phyloP scores from a whole-genome alignment of 23 red algal species.

The Gracilaria domingensis region DNA sequence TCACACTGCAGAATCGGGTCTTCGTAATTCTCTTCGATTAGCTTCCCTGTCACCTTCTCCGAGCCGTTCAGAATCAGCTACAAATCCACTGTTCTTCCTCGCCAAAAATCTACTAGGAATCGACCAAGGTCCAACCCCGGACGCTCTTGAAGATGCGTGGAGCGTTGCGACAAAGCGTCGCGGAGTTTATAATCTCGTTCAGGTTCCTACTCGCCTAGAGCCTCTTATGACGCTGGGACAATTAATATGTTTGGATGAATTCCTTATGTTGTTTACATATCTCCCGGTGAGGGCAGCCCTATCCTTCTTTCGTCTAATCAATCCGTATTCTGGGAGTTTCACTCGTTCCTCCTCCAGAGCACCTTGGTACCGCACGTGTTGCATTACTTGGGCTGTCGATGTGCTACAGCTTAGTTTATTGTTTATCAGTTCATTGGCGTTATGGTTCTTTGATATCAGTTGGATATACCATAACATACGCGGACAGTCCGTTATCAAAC shows the following conservation, averaged over 20 bases:
- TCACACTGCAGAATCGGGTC: not conserved
- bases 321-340: not conserved
- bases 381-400: conserved; percentile 37
- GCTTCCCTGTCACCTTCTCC: not conserved
- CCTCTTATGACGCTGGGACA: conserved; percentile 74
- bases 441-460: conserved; percentile 69
- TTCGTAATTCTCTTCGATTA: not conserved
- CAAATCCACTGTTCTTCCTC: not conserved
- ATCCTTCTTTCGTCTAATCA: conserved; percentile 25
- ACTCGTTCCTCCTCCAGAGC: not conserved
- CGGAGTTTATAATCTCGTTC: conserved; percentile 84
- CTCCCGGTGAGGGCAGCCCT: conserved; percentile 58
- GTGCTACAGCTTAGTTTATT: conserved; percentile 51
- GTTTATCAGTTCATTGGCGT: conserved; percentile 30
- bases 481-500: conserved; percentile 88
- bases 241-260: conserved; percentile 87
- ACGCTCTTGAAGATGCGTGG: conserved; percentile 66
- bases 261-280: conserved; percentile 81
- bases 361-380: conserved; percentile 34
- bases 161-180: conserved; percentile 63
- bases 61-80: not conserved
- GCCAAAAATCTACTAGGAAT: conserved; percentile 19
- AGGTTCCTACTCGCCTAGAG: conserved; percentile 84
- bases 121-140: conserved; percentile 6
- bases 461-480: conserved; percentile 94